Evolutionary conservation across 2,329 filamentous ascomycete species (phyloP).

Genomic region (Claviceps capensis): DNA sequence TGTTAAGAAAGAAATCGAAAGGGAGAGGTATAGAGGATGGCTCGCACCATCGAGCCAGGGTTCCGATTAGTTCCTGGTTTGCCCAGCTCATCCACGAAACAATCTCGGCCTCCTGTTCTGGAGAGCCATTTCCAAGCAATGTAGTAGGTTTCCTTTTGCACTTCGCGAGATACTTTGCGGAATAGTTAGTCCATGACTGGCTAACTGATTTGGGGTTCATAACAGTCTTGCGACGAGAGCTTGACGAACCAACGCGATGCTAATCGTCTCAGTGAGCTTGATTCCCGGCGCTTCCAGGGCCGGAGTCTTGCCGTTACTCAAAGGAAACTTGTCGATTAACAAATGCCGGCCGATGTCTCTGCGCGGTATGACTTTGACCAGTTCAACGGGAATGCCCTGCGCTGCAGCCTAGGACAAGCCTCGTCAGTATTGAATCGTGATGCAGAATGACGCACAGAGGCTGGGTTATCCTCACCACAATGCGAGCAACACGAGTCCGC

Average conservation of each 20-base stretch:
- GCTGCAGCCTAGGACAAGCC: neutral
- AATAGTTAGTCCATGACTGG: neutral
- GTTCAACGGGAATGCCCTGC: neutral
- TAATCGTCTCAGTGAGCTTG: neutral
- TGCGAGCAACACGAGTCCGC: neutral
- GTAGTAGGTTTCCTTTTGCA: neutral
- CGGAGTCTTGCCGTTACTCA: constrained; percentile 1
- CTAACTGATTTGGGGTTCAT: neutral
- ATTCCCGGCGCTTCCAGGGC: neutral
- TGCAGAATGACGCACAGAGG: neutral
- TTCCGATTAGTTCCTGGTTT: neutral
- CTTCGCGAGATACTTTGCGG: neutral
- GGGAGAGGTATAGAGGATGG: neutral
- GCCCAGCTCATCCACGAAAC: constrained; percentile 2
- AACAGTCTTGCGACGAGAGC: neutral
- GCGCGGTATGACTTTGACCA: neutral
- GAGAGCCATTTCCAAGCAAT: constrained; percentile 1
- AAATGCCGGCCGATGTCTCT: neutral
- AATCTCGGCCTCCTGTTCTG: neutral
- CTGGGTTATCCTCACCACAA: neutral
- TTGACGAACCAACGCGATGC: neutral
- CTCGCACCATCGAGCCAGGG: constrained; percentile 1
- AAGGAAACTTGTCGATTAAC: neutral
- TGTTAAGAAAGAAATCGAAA: neutral
- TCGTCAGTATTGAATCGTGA: neutral